Conservation (phyloP, 2,329 filamentous ascomycete species). For the Alternaria infectoria region DNA sequence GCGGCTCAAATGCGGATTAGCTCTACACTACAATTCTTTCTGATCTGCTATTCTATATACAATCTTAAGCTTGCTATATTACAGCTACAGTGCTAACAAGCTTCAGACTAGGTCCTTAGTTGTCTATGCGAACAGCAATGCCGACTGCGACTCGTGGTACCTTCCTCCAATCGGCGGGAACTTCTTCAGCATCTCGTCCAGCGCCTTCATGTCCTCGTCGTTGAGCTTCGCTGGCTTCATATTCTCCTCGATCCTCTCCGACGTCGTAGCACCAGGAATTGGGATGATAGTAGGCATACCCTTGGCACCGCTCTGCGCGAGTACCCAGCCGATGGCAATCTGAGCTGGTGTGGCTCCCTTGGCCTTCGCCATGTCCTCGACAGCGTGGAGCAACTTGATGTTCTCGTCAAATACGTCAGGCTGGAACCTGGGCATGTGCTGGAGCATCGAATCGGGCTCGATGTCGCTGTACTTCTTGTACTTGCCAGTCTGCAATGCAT, state of each 20-base stretch:
- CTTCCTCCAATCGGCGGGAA: constrained; percentile 52
- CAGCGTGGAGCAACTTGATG: constrained; percentile 64
- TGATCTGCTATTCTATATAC: constrained; percentile 47
- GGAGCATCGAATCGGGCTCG: constrained; percentile 60
- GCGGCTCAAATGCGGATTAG: constrained; percentile 52
- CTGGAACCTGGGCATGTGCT: constrained; percentile 65
- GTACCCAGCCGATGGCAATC: constrained; percentile 70
- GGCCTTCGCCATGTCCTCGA: constrained; percentile 64
- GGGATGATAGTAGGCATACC: constrained; percentile 67
- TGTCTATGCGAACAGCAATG: constrained; percentile 17
- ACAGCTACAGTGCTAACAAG: constrained; percentile 18
- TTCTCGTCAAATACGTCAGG: constrained; percentile 70
- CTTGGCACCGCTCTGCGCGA: constrained; percentile 56
- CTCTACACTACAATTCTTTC: constrained; percentile 54
- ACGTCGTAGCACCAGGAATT: constrained; percentile 69
- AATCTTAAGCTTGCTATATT: constrained; percentile 2
- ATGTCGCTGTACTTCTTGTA: constrained; percentile 63
- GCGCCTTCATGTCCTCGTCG: constrained; percentile 58
- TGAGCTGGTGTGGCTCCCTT: constrained; percentile 68
- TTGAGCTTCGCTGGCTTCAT: constrained; percentile 60
- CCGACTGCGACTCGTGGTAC: constrained; percentile 36
- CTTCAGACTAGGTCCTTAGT: not conserved
- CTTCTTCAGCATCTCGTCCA: constrained; percentile 59
- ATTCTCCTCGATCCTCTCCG: constrained; percentile 67
- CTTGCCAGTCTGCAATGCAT: constrained; percentile 44